Base-by-base conservation (phyloP, 768 basidiomycete species). In the Steccherinum ochraceum region DNA sequence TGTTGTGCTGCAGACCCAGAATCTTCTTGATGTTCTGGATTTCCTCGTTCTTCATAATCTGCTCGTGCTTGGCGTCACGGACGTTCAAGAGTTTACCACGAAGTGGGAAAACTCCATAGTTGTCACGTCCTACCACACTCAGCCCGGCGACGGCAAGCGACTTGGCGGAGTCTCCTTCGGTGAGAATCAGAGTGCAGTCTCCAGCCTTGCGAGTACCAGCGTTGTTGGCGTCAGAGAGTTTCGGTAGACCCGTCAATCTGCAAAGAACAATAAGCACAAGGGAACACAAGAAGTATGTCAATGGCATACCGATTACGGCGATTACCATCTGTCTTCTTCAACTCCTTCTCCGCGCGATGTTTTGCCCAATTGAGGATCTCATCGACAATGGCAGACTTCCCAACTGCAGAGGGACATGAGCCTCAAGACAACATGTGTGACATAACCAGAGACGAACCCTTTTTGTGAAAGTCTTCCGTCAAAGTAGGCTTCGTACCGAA, bases 161-260 rank as follows among this genome's bases (percentile, higher is more conserved):
- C 66, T 97, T 97, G 75, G 96, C 96, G 20, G 96, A 98, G 71
- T 98, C 95, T 75, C 96, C 96, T 79, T 99, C 96, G 0, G 96
- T 98, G 3, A 99, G 73, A 52, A 99, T 99, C 49, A 99, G 80
- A 1, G 96, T 98, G 61, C 96, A 98, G 42, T 85, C 76, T 44
- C 78, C 76, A 4, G 81, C 93, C 40, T 83, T 72, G 59, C 74
- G 84, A 4, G 90, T 89, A 7, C 96, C 96, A 1, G 96, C 96
- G 59, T 93, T 94, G 73, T 99, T 98, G 43, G 96, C 96, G 60
- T 99, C 96, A 21, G 93, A 83, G 13, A 99, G 81, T 65, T 98
- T 98, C 40, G 89, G 81, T 65, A 98, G 73, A 40, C 96, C 96
- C 3, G 88, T 80, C 48, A 99, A 77, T 50, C 96, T 96, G 52